These are phyloP conservation scores for Lactifluus echinatus DNA, from an alignment of 768 basidiomycete genomes.

Conservation along the genomic window DNA sequence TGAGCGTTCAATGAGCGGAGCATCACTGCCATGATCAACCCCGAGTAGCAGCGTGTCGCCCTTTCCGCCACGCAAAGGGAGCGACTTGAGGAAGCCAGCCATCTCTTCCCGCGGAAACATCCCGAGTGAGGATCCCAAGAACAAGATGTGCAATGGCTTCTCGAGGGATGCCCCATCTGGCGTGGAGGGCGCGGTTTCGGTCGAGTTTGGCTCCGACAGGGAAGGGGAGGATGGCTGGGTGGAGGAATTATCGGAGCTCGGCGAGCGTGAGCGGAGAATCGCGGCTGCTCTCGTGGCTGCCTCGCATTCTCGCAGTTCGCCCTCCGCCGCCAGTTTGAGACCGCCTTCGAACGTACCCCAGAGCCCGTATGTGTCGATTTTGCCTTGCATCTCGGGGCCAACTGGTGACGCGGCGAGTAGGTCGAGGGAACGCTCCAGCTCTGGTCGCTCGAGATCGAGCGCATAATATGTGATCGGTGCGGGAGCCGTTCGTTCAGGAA, in stretches of 20 bases:
- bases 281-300: slow-evolving; percentile 2
- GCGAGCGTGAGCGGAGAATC: slow-evolving; percentile 25
- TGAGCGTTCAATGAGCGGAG: slow-evolving; percentile 64
- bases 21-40: slow-evolving; percentile 76
- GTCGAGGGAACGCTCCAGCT: slow-evolving; percentile 71
- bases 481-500: slow-evolving; percentile 28
- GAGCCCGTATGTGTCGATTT: slow-evolving; percentile 74
- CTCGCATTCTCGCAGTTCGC: slow-evolving; percentile 39
- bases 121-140: slow-evolving; percentile 89
- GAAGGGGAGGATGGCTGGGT: slow-evolving; percentile 14
- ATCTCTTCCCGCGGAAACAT: slow-evolving; percentile 75
- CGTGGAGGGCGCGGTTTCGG: slow-evolving; percentile 35
- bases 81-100: slow-evolving; percentile 67
- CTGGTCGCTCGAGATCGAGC: slow-evolving; percentile 84
- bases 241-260: slow-evolving; percentile 30
- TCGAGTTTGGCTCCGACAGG: slow-evolving; percentile 22
- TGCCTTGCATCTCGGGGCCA: slow-evolving; percentile 54
- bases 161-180: slow-evolving; percentile 32
- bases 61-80: slow-evolving; percentile 66
- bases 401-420: slow-evolving; percentile 56
- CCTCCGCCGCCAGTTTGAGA: slow-evolving; percentile 64
- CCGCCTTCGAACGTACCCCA: slow-evolving; percentile 91
- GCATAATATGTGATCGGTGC: slow-evolving; percentile 78
- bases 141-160: slow-evolving; percentile 71
- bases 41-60: slow-evolving; percentile 86